These are phyloP conservation scores for Phytopythium ostracodes DNA, from an alignment of 352 stramenopile genomes.

Conservation along the genomic window DNA sequence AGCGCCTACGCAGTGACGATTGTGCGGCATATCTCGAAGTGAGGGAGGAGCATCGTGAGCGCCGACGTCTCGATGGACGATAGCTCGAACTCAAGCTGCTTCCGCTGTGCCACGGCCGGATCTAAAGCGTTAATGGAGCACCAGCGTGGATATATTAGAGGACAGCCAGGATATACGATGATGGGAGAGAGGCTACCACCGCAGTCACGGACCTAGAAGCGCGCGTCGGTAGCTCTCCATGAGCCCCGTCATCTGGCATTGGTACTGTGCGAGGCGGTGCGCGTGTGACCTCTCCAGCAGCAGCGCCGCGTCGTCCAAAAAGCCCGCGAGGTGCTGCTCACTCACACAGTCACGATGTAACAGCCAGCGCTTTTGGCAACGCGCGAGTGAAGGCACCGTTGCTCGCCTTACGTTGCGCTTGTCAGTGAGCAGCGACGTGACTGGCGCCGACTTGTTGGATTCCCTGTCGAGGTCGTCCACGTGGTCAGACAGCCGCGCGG, in stretches of 20 bases:
- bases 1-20: slow-evolving; percentile 48
- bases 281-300: slow-evolving; percentile 40
- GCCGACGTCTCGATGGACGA: slow-evolving; percentile 42
- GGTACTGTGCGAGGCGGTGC: slow-evolving; percentile 20
- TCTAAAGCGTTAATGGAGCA: slow-evolving; percentile 13
- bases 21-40: slow-evolving; percentile 52
- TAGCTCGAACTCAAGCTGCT: slow-evolving; percentile 39
- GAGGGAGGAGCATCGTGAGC: slow-evolving; percentile 39
- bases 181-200: neutral
- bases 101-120: slow-evolving; percentile 20
- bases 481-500: neutral
- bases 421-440: slow-evolving; percentile 10
- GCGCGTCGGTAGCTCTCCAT: slow-evolving; percentile 24
- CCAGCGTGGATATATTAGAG: neutral
- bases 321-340: slow-evolving; percentile 18
- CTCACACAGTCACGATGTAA: neutral
- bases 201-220: slow-evolving; percentile 21
- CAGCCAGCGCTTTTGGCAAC: neutral
- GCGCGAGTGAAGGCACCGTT: too few species aligned
- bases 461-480: slow-evolving; percentile 4
- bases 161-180: neutral
- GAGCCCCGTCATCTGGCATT: slow-evolving; percentile 26
- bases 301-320: slow-evolving; percentile 31
- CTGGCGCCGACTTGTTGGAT: neutral
- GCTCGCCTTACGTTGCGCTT: slow-evolving; percentile 15